A percentile compares a stretch with the other conserved stretches of the same genome.
These are phyloP conservation scores for Fagus sylvatica DNA, from an alignment of 306 rosid genomes.

Conservation along the genomic window DNA sequence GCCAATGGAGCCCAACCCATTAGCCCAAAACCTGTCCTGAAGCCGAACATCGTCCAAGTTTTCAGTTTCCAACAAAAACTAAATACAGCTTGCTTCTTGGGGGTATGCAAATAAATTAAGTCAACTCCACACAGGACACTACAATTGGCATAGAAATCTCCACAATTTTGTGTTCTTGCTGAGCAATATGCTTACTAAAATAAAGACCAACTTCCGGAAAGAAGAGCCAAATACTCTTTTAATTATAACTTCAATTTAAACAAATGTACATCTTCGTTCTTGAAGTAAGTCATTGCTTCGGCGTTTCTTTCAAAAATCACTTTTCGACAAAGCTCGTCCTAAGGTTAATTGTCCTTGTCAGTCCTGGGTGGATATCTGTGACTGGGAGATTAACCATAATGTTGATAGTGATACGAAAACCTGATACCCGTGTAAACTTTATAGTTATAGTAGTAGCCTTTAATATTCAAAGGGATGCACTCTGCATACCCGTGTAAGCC, in stretches of 20 bases:
- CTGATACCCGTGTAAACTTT: too few species aligned
- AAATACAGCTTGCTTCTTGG: conserved; percentile 11
- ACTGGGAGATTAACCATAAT: too few species aligned
- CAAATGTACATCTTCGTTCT: background rate
- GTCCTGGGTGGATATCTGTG: too few species aligned
- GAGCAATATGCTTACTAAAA: background rate
- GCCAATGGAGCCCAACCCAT: too few species aligned
- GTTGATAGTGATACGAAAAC: too few species aligned
- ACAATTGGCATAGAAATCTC: conserved; percentile 14
- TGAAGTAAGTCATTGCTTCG: background rate
- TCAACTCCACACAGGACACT: conserved; percentile 15
- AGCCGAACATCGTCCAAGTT: too few species aligned
- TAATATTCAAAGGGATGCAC: too few species aligned
- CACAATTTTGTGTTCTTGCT: conserved; percentile 5
- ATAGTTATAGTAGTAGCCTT: too few species aligned
- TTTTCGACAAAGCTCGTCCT: background rate
- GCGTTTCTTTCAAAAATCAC: background rate
- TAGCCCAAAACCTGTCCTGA: too few species aligned
- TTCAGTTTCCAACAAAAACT: too few species aligned
- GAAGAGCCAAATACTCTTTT: background rate
- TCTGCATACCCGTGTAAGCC: too few species aligned
- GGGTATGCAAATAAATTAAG: background rate
- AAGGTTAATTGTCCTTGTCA: background rate
- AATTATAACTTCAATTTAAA: background rate
- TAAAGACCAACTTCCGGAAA: background rate